Conservation (phyloP, 2,329 filamentous ascomycete species). For the Neonectria ditissima region DNA sequence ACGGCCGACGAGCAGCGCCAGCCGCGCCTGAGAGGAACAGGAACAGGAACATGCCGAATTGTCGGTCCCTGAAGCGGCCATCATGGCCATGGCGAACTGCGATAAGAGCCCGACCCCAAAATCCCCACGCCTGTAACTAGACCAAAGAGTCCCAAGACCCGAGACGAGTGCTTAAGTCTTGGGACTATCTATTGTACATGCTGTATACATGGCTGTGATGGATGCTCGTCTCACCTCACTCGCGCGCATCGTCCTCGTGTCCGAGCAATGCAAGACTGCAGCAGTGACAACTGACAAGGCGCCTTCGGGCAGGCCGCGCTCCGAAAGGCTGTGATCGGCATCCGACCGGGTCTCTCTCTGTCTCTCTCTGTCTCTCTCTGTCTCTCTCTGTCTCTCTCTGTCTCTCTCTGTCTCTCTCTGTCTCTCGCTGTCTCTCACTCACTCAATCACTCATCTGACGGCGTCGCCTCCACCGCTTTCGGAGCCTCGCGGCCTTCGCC, state of each 20-base stretch:
- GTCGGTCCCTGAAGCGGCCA: slow-evolving; percentile 1
- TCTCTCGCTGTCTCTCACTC: too few species aligned
- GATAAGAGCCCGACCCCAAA: slow-evolving; percentile 19
- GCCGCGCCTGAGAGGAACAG: slow-evolving; percentile 21
- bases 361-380: neutral
- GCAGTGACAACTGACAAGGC: slow-evolving; percentile 2
- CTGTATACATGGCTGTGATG: slow-evolving; percentile 15
- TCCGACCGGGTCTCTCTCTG: slow-evolving; percentile 25
- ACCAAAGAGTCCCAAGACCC: too few species aligned
- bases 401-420: neutral
- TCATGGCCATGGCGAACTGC: slow-evolving; percentile 5
- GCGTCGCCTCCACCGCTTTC: slow-evolving; percentile 45
- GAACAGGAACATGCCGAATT: neutral
- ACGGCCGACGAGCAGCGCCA: slow-evolving; percentile 33
- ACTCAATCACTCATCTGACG: too few species aligned
- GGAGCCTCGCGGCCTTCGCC: slow-evolving; percentile 42
- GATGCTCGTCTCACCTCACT: slow-evolving; percentile 31
- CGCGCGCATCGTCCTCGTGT: slow-evolving; percentile 19
- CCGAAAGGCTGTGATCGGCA: slow-evolving; percentile 38
- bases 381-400: neutral
- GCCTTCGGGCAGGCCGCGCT: slow-evolving; percentile 35
- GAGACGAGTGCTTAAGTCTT: too few species aligned
- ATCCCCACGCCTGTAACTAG: too few species aligned
- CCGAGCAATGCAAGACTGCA: neutral
- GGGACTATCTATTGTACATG: neutral